phyloP scores from a whole-genome alignment of 2,329 filamentous ascomycete genomes.

The Colletotrichum truncatum region DNA sequence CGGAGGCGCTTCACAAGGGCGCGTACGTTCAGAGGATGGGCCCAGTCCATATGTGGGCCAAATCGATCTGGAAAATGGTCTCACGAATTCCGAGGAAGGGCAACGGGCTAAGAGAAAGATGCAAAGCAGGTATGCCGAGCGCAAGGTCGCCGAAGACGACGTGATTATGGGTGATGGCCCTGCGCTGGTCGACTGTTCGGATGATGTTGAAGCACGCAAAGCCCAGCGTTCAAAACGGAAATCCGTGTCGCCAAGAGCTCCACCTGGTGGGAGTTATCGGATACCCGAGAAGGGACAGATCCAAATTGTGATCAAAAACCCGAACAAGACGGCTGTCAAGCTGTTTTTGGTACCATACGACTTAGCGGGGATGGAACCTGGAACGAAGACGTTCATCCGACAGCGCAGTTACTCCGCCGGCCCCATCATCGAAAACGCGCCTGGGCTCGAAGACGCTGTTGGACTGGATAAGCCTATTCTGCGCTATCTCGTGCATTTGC shows the following conservation, averaged over 20 bases:
- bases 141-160: conserved; percentile 41
- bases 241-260: conserved; percentile 61
- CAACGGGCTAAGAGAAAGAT: conserved; percentile 58
- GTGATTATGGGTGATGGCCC: conserved; percentile 31
- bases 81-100: conserved; percentile 63
- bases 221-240: conserved; percentile 42
- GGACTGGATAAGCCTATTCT: conserved; percentile 72
- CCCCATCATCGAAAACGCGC: conserved; percentile 77
- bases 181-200: conserved; percentile 31
- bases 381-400: conserved; percentile 94
- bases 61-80: conserved; percentile 86
- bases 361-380: conserved; percentile 88
- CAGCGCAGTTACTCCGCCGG: conserved; percentile 93
- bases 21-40: conserved; percentile 77
- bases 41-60: conserved; percentile 96
- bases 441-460: conserved; percentile 39
- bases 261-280: conserved; percentile 89
- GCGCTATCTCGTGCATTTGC: conserved; percentile 89
- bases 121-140: conserved; percentile 53
- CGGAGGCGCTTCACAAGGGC: conserved; percentile 70
- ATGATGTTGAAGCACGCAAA: conserved; percentile 42
- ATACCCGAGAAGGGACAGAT: conserved; percentile 94
- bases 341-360: conserved; percentile 95
- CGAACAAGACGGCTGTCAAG: conserved; percentile 97
- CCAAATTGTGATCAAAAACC: conserved; percentile 97